phyloP scores from a whole-genome alignment of 2,329 filamentous ascomycete genomes.

The Chaetomiaceae sp. region DNA sequence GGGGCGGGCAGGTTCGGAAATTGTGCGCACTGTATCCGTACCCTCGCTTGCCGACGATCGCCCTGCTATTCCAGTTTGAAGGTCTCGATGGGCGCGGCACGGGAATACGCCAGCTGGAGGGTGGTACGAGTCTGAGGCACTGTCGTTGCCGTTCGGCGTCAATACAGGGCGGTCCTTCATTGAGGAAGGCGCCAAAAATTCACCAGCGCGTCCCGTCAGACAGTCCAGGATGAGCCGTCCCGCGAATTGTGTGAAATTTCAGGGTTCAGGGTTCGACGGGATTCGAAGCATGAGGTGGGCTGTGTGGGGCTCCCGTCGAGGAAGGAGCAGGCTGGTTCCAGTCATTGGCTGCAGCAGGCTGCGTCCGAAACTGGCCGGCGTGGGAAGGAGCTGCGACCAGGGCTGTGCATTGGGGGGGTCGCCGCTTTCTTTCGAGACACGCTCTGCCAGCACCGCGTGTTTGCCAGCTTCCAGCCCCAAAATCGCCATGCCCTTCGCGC shows the following conservation, averaged over 20 bases:
- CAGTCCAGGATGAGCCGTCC: no score
- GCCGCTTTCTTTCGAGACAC: no score
- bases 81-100: no score
- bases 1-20: no score
- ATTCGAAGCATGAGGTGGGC: not conserved
- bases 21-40: no score
- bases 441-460: no score
- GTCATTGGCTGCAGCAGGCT: not conserved
- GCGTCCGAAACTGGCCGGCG: slow-evolving; percentile 1
- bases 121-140: not conserved
- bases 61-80: no score
- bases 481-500: not conserved
- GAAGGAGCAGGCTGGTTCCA: not conserved
- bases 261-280: slow-evolving; percentile 10
- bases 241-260: slow-evolving; percentile 3
- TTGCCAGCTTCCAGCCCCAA: no score
- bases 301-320: slow-evolving; percentile 8
- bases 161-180: not conserved
- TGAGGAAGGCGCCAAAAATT: not conserved
- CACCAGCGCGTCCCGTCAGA: no score
- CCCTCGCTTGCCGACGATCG: no score
- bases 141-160: not conserved
- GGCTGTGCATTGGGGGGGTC: no score
- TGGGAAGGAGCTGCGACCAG: not conserved
- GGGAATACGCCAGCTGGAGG: not conserved